Conservation (phyloP, 108 stramenopile genomes). For the Cylindrotheca closterium region DNA sequence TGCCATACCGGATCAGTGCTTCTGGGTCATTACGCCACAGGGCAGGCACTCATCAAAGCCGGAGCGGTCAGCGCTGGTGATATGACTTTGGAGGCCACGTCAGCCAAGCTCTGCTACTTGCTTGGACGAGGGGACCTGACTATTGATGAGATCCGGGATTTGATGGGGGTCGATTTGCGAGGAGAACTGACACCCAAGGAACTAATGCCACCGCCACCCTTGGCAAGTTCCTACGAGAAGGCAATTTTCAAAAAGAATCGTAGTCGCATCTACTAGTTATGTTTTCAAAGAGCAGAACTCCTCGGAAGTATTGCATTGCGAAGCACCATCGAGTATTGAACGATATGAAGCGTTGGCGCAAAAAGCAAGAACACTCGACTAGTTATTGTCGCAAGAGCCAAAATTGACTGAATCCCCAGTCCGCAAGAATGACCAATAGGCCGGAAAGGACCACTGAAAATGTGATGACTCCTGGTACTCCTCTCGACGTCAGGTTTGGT, state of each 20-base stretch:
- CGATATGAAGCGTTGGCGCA: no score
- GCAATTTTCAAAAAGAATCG: constrained; percentile 20
- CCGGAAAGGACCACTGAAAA: constrained; percentile 63
- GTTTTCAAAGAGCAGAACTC: no score
- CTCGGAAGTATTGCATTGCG: no score
- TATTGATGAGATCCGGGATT: constrained; percentile 49
- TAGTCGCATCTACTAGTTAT: background rate
- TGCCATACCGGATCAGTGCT: constrained; percentile 87
- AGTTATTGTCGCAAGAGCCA: constrained; percentile 48
- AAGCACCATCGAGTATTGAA: no score
- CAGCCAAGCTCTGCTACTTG: constrained; percentile 90
- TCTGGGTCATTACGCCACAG: constrained; percentile 92
- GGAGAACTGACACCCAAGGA: constrained; percentile 77
- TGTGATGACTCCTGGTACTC: constrained; percentile 76
- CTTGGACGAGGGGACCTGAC: constrained; percentile 75
- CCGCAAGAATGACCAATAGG: constrained; percentile 74
- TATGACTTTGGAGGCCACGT: constrained; percentile 95
- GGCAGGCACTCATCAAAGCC: constrained; percentile 63
- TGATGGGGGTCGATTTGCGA: constrained; percentile 71
- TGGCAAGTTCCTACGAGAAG: constrained; percentile 62
- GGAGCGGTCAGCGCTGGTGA: constrained; percentile 91
- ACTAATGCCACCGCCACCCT: constrained; percentile 62
- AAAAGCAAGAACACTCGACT: no score
- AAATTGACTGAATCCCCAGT: constrained; percentile 82
- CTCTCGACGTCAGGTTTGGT: constrained; percentile 66